Conservation (phyloP, 768 basidiomycete species). For the Collybiopsis confluens region DNA sequence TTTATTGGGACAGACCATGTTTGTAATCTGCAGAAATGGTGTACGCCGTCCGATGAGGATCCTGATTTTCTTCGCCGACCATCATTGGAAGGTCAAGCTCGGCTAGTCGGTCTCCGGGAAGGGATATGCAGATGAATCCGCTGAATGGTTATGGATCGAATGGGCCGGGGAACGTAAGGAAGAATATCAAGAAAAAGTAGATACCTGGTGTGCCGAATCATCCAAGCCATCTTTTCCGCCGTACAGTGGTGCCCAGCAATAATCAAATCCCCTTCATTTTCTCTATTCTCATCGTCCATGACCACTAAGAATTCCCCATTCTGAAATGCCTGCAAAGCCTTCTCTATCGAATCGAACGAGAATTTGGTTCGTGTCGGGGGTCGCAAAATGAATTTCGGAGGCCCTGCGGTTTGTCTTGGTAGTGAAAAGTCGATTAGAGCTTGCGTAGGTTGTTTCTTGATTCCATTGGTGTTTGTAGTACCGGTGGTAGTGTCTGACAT, state of each 20-base stretch:
- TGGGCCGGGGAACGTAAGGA: too few relatives aligned
- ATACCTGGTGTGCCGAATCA: slow-evolving; percentile 96
- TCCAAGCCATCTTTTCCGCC: slow-evolving; percentile 98
- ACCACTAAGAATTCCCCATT: slow-evolving; percentile 92
- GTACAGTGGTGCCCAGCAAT: slow-evolving; percentile 81
- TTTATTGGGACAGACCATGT: slow-evolving; percentile 52
- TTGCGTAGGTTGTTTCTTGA: neutral
- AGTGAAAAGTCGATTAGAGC: slow-evolving; percentile 2
- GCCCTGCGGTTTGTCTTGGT: neutral
- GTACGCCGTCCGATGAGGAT: slow-evolving; percentile 91
- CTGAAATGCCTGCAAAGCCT: slow-evolving; percentile 70
- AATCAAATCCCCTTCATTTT: slow-evolving; percentile 97
- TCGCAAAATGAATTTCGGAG: slow-evolving; percentile 28
- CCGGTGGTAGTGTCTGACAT: neutral
- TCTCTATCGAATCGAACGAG: slow-evolving; percentile 76
- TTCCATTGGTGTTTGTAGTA: neutral
- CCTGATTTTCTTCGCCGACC: slow-evolving; percentile 81
- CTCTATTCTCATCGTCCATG: slow-evolving; percentile 93
- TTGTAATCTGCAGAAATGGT: slow-evolving; percentile 94
- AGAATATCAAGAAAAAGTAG: too few relatives aligned
- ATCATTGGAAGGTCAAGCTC: slow-evolving; percentile 88
- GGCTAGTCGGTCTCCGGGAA: slow-evolving; percentile 72
- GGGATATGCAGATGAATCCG: slow-evolving; percentile 89
- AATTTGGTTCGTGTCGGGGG: slow-evolving; percentile 37
- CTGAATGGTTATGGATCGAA: slow-evolving; percentile 42